Evolutionary conservation across 257 asterid genomes (phyloP), one percentile per base, ranked within the genome.

Genomic region (Schizonepeta tenuifolia): DNA sequence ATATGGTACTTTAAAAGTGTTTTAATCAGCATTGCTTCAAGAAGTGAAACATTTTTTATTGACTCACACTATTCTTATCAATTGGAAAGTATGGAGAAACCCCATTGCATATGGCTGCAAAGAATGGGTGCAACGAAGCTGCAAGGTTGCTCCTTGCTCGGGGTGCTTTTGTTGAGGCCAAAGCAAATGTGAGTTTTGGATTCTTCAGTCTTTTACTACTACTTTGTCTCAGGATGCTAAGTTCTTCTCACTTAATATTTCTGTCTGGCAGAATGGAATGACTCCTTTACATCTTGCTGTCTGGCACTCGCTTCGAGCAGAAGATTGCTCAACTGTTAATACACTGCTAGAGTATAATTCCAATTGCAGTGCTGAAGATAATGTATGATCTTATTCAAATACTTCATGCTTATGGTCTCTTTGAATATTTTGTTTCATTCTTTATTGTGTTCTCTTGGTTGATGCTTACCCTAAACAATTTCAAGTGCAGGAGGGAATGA

Each of bases 201-300:
- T 62, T 38, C 56, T 49, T 46, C 33, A 33, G 35, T 75, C 24
- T 5, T 44, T 72, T 60, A 50, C 17, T 35, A 28, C 40, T 49
- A 7, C n/a, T 10, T 21, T 49, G 22, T 46, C 76, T 60, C 35
- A 70, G 54, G 54, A 67, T 71, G 36, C 73, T 56, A 60, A 41
- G 66, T 33, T 69, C 54, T 70, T 69, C 69, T 70, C 21, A 51
- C 56, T 72, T 70, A 55, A 71, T 73, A 46, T 65, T 17, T 75
- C 76, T 65, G 70, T 59, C 77, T 38, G 5, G 78, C 91, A 93
- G 98, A 93, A 93, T 72, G 98, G 97, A 63, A 93, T 93, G 98
- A 88, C 95, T 73, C 99, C 99, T 38, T 70, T 95, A 79, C 99
- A 95, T 83, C 98, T 95, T 83, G 95, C 99, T 83, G 99, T 95